Evolutionary conservation across 1,139 yeast genomes (phyloP).

Genomic region (Sporopachydermia cereana): DNA sequence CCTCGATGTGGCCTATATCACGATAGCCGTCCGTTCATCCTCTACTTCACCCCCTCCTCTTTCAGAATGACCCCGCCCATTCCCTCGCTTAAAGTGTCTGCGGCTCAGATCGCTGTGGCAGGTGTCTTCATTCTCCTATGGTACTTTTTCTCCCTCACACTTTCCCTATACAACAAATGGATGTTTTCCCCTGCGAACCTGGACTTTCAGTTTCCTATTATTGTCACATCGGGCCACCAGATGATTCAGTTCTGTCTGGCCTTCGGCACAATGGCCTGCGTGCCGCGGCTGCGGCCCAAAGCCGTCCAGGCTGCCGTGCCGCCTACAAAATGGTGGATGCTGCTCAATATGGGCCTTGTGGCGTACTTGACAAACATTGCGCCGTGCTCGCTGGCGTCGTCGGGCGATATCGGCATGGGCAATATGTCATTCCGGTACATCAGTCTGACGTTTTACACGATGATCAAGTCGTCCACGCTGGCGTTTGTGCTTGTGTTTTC

Average conservation of each 20-base stretch:
- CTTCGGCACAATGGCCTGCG: slow-evolving; percentile 29
- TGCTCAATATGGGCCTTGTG: slow-evolving; percentile 19
- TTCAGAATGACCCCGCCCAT: background rate
- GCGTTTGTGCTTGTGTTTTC: slow-evolving; percentile 86
- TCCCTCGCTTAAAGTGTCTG: background rate
- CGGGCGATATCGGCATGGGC: slow-evolving; percentile 90
- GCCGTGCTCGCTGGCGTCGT: slow-evolving; percentile 82
- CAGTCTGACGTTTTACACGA: slow-evolving; percentile 74
- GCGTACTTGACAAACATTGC: slow-evolving; percentile 44
- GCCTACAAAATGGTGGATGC: slow-evolving; percentile 10
- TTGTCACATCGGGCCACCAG: slow-evolving; percentile 82
- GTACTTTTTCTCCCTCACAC: slow-evolving; percentile 38
- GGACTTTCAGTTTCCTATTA: slow-evolving; percentile 69
- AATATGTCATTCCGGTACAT: slow-evolving; percentile 73
- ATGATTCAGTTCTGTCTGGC: slow-evolving; percentile 47
- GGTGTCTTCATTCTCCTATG: slow-evolving; percentile 25
- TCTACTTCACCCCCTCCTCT: too few relatives aligned
- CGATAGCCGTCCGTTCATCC: too few relatives aligned
- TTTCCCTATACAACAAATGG: slow-evolving; percentile 93
- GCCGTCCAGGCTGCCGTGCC: slow-evolving; percentile 6
- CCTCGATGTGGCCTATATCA: too few relatives aligned
- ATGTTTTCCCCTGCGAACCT: slow-evolving; percentile 73
- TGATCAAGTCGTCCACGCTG: slow-evolving; percentile 67
- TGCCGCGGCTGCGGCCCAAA: slow-evolving; percentile 40
- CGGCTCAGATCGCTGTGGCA: slow-evolving; percentile 18